Evolutionary conservation across 495 filamentous ascomycete species (phyloP), one percentile per base, ranked within the genome.

Genomic region (Talaromyces wortmannii): DNA sequence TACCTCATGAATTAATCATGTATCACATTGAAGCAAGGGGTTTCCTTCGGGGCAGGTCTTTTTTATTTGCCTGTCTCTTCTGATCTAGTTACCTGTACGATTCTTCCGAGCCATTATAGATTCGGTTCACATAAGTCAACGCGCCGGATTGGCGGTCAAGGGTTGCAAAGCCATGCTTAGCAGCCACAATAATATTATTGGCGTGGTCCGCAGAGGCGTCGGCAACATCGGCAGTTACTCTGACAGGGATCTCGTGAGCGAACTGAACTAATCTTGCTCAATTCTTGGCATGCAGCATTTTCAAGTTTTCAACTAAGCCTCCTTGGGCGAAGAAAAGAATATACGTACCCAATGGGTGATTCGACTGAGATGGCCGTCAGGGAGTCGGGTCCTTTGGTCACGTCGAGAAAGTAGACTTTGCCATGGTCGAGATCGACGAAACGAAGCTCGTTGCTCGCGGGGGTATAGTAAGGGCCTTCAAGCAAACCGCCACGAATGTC

Each of bases 351-450:
- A 75, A 89, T 67, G 59, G 83, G 71, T 67, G 78, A 75, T 52
- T 86, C 81, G 16, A 92, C 81, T 60, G 89, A 78, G 49, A 88
- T 62, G 13, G 83, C 80, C 54, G 74, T 80, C 62, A 92, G 74
- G 43, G 87, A 85, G 12, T 69, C 70, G 17, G 85, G 80, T 5
- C 85, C 87, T 55, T 80, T 68, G 33, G 65, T 71, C n/a, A 94
- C 73, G 63, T 90, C 80, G 55, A 96, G 76, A 32, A 74, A 73
- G 71, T 95, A 91, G 43, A 95, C 65, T 57, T 85, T 82, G 64
- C 87, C 77, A 57, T 89, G 81, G 69, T 84, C 89, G 69, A 96
- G 94, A 72, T 97, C 92, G 56, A 96, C 83, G 68, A 94, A 96
- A 58, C 92, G 89, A 42, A 96, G 81, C 56, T 81, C 82, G 59